A percentile compares a stretch with the other conserved stretches of the same genome.
phyloP scores from a whole-genome alignment of 2,329 filamentous ascomycete genomes.

The Fusarium ramigenum region DNA sequence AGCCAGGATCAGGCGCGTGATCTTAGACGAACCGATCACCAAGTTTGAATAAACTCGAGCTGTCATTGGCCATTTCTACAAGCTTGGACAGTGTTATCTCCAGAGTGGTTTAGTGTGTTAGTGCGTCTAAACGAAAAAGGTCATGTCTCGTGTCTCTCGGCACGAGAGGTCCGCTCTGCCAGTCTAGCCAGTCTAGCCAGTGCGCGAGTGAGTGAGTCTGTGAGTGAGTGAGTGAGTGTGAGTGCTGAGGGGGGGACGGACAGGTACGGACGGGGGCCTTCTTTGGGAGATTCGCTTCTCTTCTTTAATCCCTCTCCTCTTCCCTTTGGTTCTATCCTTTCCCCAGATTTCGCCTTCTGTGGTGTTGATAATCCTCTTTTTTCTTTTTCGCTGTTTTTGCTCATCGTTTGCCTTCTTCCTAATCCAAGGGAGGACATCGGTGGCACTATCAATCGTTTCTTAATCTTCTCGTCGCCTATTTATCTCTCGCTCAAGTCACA shows the following conservation, averaged over 20 bases:
- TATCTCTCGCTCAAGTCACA: conserved; percentile 27
- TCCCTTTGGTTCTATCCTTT: not conserved
- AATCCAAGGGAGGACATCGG: conserved; percentile 9
- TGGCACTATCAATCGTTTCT: conserved; percentile 22
- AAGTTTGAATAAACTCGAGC: not conserved
- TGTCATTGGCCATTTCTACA: not conserved
- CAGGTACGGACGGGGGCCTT: not conserved
- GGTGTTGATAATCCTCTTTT: conserved; percentile 21
- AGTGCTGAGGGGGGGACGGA: not conserved
- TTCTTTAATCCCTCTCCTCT: conserved; percentile 34
- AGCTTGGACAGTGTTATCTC: conserved; percentile 15
- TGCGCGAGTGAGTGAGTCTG: too few relatives aligned
- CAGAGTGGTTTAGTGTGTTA: conserved; percentile 19
- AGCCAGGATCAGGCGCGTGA: conserved; percentile 18
- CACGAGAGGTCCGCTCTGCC: conserved; percentile 22
- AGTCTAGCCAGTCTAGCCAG: not conserved
- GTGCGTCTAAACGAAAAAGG: conserved; percentile 28
- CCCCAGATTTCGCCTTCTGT: conserved; percentile 16
- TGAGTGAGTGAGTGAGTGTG: too few relatives aligned
- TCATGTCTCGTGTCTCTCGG: conserved; percentile 23
- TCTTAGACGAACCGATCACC: conserved; percentile 13
- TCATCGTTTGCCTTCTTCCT: conserved; percentile 8
- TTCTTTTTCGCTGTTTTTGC: conserved; percentile 13
- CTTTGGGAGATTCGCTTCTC: conserved; percentile 5
- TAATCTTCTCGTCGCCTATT: not conserved